Evolutionary conservation across 768 basidiomycete species (phyloP), one percentile per base, ranked within the genome.

Genomic region (Calocybe indica): DNA sequence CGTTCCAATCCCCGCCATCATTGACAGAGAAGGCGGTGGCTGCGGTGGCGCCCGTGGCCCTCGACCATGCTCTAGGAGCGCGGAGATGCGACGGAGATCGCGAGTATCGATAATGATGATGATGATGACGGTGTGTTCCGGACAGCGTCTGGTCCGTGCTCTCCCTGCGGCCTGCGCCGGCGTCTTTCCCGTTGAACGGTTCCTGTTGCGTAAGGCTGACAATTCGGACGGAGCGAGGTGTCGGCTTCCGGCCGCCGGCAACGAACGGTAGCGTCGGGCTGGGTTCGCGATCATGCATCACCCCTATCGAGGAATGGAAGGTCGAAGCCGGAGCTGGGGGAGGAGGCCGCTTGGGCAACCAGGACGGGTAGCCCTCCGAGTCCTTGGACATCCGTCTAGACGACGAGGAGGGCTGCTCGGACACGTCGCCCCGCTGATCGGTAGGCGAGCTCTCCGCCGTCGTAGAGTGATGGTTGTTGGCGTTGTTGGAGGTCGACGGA

Each of bases 161-260:
- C 52, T 79, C 75, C 37, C 72, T 67, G 34, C 68, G 68, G 22
- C 22, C 22, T 22, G 22, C 22, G 22, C 22, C 22, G 22, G 22
- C 22, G 36, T 63, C 61, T 45, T 72, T 70, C 48, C 68, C 71
- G 42, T 61, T 68, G 13, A 59, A 64, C 13, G 68, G 63, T 11
- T 62, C 60, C 28, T 74, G 66, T 47, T 83, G 74, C 54, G 82
- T 78, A 42, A 88, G 65, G 52, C 79, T 85, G 55, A 91, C 84
- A 48, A 92, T 88, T 51, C 89, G 80, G 11, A 92, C 85, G 1
- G 86, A 88, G 29, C 88, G 82, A 14, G 87, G 85, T 0, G 87
- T 88, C 1, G 89, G 77, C 55, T 80, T 86, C 36, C 89, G 76
- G n/a, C 88, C 89, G 31, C 81, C 76, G 5, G 71, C 46, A 44